Evolutionary conservation across 306 rosid species (phyloP).

Genomic region (Calophaca sinica): DNA sequence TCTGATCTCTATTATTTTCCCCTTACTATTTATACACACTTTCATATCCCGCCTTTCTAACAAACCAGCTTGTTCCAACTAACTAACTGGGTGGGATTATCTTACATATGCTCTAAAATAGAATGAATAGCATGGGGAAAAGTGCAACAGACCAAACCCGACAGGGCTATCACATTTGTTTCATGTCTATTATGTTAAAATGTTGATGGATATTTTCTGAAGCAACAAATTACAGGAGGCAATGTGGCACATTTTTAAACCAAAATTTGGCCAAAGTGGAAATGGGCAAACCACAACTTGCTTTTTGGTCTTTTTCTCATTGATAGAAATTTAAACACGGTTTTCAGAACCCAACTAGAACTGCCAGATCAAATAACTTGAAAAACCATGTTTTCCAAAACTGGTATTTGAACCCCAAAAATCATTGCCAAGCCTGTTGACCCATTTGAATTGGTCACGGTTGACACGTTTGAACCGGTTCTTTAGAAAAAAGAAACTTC

Average conservation of each 20-base stretch:
- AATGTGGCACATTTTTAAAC: too few species aligned
- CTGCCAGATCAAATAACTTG: not conserved
- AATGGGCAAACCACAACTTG: not conserved
- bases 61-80: not conserved
- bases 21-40: not conserved
- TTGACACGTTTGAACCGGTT: too few species aligned
- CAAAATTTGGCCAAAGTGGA: not conserved
- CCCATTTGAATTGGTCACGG: too few species aligned
- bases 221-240: too few species aligned
- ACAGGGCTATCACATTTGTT: not conserved
- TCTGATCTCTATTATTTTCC: not conserved
- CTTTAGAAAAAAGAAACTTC: too few species aligned
- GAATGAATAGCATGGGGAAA: not conserved
- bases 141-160: not conserved
- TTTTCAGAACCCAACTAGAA: not conserved
- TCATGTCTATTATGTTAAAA: not conserved
- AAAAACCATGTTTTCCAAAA: not conserved
- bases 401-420: too few species aligned
- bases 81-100: not conserved
- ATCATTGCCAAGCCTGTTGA: too few species aligned
- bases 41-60: not conserved
- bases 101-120: not conserved
- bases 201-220: conserved; percentile 11
- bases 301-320: not conserved
- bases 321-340: not conserved